Evolutionary conservation across 1,284 basidiomycete genomes (phyloP), one percentile per base, ranked within the genome.

Genomic region (Sporisorium scitamineum): DNA sequence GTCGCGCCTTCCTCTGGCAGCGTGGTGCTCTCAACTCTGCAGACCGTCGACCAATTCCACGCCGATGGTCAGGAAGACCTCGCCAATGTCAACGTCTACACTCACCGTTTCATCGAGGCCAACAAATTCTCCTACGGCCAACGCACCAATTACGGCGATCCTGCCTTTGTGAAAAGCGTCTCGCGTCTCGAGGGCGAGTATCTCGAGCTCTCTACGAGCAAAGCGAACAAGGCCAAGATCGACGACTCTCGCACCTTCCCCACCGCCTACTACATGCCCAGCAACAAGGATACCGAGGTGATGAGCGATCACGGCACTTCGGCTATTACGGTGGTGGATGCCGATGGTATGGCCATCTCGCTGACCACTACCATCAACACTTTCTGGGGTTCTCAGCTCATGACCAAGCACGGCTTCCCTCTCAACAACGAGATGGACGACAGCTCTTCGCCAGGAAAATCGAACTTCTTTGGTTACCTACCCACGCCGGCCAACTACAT

Each of bases 311-410:
- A 72, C 20, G 87, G 87, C 3, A 88, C 87, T 8, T 86, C 84
- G 31, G 85, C 87, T 44, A 61, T 88, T 24, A 84, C 85, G 16
- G 85, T 83, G 2, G 84, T 86, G 4, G 87, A 87, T 63, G 68
- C 67, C 0, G 54, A 78, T 20, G 87, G 87, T 2, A 84, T 85
- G 73, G 84, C 86, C 2, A 80, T 87, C 51, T 84, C 85, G 27
- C 64, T 87, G 41, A 88, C 87, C 5, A 87, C 87, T 2, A 88
- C 87, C 0, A 82, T 87, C 68, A 81, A 87, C 73, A 78, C 84
- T 6, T 85, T 81, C 61, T 87, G 83, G 83, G 87, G 87, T 14
- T 55, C 44, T 16, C 20, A 32, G 22, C 72, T 84, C 51, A 78
- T 80, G 71, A 81, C 78, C 7, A 54, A 56, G 5, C 67, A 81